Evolutionary conservation across 345 rosid genomes (phyloP).

Genomic region (Hibiscus tridactylites): DNA sequence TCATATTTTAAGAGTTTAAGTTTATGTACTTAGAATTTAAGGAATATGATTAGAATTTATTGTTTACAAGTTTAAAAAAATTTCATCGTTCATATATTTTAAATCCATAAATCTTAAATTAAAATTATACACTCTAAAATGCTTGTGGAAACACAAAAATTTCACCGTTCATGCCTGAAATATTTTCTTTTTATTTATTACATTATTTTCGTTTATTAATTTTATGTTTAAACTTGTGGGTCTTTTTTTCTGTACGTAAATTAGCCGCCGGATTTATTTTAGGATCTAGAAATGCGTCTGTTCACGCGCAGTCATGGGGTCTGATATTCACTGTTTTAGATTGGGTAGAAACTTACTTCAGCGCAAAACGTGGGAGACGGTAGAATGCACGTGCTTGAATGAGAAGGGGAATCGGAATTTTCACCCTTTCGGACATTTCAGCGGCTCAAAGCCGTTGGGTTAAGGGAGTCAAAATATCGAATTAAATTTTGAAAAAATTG

Average conservation of each 20-base stretch:
- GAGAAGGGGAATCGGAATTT: neutral
- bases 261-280: conserved; percentile 4
- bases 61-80: too few relatives aligned
- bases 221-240: too few relatives aligned
- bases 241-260: neutral
- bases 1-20: too few relatives aligned
- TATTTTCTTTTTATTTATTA: too few relatives aligned
- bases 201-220: too few relatives aligned
- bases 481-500: neutral
- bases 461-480: neutral
- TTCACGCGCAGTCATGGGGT: neutral
- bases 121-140: too few relatives aligned
- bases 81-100: too few relatives aligned
- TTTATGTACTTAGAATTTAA: too few relatives aligned
- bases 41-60: too few relatives aligned
- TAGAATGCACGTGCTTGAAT: neutral
- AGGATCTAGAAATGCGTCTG: neutral
- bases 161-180: too few relatives aligned
- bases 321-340: neutral
- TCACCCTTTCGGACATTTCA: neutral
- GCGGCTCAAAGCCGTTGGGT: conserved; percentile 9
- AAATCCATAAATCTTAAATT: too few relatives aligned
- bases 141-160: too few relatives aligned
- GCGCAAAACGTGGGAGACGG: neutral
- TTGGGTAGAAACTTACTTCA: neutral